phyloP scores from a whole-genome alignment of 192 early-diverging fungal species.

The Chytriomyces sp. region DNA sequence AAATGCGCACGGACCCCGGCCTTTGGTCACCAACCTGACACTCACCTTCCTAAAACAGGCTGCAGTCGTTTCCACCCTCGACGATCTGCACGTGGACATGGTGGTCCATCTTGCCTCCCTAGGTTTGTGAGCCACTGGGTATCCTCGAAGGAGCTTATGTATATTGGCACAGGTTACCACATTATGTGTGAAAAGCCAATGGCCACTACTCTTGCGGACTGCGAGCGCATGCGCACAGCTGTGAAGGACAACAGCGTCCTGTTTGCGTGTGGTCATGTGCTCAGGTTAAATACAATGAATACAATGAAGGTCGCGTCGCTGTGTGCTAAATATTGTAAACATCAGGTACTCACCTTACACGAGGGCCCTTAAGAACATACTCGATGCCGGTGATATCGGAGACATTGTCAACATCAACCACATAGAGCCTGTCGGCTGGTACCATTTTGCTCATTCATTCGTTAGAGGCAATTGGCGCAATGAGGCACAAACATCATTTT shows the following conservation, averaged over 20 bases:
- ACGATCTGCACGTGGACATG: constrained; percentile 52
- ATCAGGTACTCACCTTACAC: constrained; percentile 63
- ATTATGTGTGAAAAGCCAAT: constrained; percentile 74
- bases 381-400: constrained; percentile 57
- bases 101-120: constrained; percentile 52
- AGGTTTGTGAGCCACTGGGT: too few relatives aligned
- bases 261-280: constrained; percentile 39
- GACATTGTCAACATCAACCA: constrained; percentile 67
- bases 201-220: constrained; percentile 55
- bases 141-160: too few relatives aligned
- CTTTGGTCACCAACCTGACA: too few relatives aligned
- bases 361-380: constrained; percentile 53
- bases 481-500: constrained; percentile 55
- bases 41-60: too few relatives aligned
- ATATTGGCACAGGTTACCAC: constrained; percentile 59
- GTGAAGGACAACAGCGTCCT: constrained; percentile 44
- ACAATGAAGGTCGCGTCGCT: not conserved
- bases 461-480: constrained; percentile 70
- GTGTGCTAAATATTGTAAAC: constrained; percentile 7
- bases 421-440: constrained; percentile 65
- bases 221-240: constrained; percentile 50
- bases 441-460: constrained; percentile 67
- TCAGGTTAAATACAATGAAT: constrained; percentile 17
- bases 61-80: constrained; percentile 46
- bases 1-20: too few relatives aligned